These are phyloP conservation scores for Euphorbia pulcherrima DNA, from an alignment of 345 rosid species.

Conservation along the genomic window DNA sequence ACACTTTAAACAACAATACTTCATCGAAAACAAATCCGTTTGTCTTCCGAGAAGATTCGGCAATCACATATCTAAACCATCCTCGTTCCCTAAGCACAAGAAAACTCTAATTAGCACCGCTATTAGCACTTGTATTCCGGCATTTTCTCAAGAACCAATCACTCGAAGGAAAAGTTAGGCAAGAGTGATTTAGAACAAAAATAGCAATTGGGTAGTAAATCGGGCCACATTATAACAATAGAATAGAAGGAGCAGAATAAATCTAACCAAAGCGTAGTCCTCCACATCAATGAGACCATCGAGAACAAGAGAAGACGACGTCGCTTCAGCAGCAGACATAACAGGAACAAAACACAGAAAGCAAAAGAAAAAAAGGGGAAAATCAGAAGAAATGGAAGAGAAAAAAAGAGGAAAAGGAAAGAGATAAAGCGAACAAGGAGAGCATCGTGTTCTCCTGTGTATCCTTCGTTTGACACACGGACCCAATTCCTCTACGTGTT, in stretches of 20 bases:
- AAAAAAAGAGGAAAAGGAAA: not conserved
- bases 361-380: not conserved
- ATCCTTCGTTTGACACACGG: conserved; percentile 52
- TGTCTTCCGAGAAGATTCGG: conserved; percentile 20
- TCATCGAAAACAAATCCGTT: conserved; percentile 21
- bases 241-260: not conserved
- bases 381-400: conserved; percentile 4
- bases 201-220: not conserved
- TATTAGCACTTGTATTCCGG: not conserved
- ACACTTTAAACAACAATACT: conserved; percentile 20
- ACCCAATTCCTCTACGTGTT: conserved; percentile 44
- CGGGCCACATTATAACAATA: conserved; percentile 9
- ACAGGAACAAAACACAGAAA: not conserved
- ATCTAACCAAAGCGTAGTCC: conserved; percentile 52
- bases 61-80: not conserved
- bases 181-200: not conserved
- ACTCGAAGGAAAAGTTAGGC: not conserved
- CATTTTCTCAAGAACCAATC: conserved; percentile 28
- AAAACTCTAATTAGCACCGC: not conserved
- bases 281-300: conserved; percentile 63
- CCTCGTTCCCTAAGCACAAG: not conserved
- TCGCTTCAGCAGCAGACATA: conserved; percentile 43
- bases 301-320: conserved; percentile 37
- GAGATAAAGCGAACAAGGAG: conserved; percentile 2
- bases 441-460: conserved; percentile 35